Percentiles rank a stretch among this genome's conserved stretches.
phyloP scores from a whole-genome alignment of 345 rosid species.

The Excoecaria agallocha region DNA sequence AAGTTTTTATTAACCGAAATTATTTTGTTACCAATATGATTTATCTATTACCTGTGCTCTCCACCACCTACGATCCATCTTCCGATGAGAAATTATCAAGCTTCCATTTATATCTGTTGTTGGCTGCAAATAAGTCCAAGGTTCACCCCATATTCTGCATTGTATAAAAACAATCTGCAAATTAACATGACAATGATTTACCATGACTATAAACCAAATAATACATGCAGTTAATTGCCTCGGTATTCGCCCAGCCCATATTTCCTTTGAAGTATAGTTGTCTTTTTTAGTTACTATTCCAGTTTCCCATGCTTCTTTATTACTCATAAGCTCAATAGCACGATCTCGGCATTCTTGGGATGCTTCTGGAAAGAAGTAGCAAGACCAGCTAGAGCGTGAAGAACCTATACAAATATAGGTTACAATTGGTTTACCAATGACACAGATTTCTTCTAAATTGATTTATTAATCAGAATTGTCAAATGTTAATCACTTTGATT shows the following conservation, averaged over 20 bases:
- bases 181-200: neutral
- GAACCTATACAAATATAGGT: conserved; percentile 38
- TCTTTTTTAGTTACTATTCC: conserved; percentile 61
- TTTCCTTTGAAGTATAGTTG: conserved; percentile 68
- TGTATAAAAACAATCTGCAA: conserved; percentile 6
- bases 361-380: conserved; percentile 89
- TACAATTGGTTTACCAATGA: neutral
- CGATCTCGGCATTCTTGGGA: conserved; percentile 64
- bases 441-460: neutral
- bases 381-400: conserved; percentile 74
- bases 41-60: conserved; percentile 70
- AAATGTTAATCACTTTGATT: neutral
- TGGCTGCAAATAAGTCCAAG: conserved; percentile 85
- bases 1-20: neutral
- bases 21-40: neutral
- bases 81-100: conserved; percentile 59
- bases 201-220: neutral
- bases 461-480: neutral
- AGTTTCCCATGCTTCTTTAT: conserved; percentile 65
- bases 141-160: conserved; percentile 74
- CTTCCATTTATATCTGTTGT: conserved; percentile 92
- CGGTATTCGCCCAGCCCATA: conserved; percentile 74
- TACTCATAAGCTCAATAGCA: conserved; percentile 51
- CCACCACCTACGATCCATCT: conserved; percentile 98
- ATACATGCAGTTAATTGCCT: conserved; percentile 33